Evolutionary conservation across 2,329 filamentous ascomycete species (phyloP).

Genomic region (Neurospora crassa): DNA sequence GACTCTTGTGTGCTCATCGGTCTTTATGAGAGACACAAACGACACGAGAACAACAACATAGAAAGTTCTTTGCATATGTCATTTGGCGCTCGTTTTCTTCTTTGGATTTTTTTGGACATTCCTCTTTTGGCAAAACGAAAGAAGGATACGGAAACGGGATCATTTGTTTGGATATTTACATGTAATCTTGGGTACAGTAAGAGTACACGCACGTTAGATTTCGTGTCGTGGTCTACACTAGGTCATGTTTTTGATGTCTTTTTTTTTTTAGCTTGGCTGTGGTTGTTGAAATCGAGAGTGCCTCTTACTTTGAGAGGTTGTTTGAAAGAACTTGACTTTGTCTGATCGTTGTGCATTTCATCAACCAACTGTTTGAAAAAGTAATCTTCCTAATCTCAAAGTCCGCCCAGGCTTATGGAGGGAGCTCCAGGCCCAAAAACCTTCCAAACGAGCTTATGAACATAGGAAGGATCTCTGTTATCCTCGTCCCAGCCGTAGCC

Average conservation of each 20-base stretch:
- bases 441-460: background rate
- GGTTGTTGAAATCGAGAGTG: background rate
- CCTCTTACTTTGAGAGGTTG: background rate
- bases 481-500: background rate
- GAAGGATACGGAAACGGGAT: background rate
- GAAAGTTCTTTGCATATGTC: background rate
- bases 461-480: background rate
- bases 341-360: background rate
- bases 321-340: background rate
- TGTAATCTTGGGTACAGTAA: background rate
- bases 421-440: background rate
- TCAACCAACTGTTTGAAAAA: too few species aligned
- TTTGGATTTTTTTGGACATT: slow-evolving; percentile 2
- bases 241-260: background rate
- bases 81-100: background rate
- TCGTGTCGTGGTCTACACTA: background rate
- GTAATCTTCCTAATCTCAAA: too few species aligned
- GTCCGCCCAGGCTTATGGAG: too few species aligned
- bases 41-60: background rate
- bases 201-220: background rate
- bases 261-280: background rate
- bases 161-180: background rate
- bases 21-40: background rate
- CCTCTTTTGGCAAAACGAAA: background rate
- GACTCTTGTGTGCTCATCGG: background rate